Evolutionary conservation across 2,329 filamentous ascomycete genomes (phyloP).

Genomic region (Colletotrichum scovillei): DNA sequence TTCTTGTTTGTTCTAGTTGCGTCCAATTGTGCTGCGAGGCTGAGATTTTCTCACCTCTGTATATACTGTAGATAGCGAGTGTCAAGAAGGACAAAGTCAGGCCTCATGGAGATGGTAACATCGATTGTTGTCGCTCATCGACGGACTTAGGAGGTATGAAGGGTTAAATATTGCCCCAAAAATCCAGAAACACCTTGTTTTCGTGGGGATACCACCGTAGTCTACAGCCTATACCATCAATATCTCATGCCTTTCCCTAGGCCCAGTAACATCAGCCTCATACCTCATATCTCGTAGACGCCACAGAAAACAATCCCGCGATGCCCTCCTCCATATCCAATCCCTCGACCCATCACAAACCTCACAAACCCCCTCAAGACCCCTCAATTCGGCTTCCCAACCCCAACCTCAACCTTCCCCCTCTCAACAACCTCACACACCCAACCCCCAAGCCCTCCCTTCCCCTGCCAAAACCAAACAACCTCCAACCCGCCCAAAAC

Average conservation of each 20-base stretch:
- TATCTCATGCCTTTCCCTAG: background rate
- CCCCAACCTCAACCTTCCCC: background rate
- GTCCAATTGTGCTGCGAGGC: background rate
- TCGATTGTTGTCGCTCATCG: no score
- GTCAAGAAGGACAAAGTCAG: no score
- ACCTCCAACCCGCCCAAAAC: constrained; percentile 44
- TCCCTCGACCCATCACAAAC: no score
- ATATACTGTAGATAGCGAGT: no score
- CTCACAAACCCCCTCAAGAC: background rate
- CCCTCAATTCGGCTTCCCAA: constrained; percentile 5
- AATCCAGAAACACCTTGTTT: no score
- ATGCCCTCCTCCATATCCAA: background rate
- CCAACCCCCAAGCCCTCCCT: background rate
- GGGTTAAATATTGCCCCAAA: no score
- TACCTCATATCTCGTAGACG: background rate
- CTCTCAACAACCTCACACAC: constrained; percentile 19
- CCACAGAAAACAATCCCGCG: background rate
- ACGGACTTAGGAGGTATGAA: no score
- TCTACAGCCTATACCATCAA: background rate
- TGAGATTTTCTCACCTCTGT: no score
- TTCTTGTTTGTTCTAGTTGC: background rate
- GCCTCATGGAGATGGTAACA: no score
- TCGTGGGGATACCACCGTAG: no score
- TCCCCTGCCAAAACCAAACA: constrained; percentile 32
- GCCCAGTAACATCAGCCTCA: background rate